Evolutionary conservation across 352 stramenopile genomes (phyloP), one percentile per base, ranked within the genome.

Genomic region (Paralagenidium karlingii): DNA sequence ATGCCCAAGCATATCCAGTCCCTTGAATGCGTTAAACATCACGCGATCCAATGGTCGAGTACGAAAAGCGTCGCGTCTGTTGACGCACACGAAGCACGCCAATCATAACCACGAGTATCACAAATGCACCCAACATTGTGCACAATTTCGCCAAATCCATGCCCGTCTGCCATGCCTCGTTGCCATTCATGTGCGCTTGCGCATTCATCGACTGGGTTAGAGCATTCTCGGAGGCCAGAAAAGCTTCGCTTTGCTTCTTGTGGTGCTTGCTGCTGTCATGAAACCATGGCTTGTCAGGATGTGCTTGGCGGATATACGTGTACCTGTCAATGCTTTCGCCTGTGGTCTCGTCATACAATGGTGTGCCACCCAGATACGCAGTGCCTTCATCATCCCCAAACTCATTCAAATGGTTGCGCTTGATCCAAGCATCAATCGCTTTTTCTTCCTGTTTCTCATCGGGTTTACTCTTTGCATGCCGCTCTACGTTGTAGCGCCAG

Each of bases 331-430:
- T 62, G 16, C 26, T 51, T 24, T 44, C 40, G 33, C 75, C 78
- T 16, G 67, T 84, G n/a, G 24, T 54, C 53, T 88, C 73, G 38
- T 86, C 46, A 41, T 87, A 88, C 13, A 91, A 49, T 40, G 78
- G 78, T n/a, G 75, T 87, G 24, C 78, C 78, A 5, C 75, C 78
- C 2, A 57, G 61, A 55, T 91, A 91, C 30, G 60, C 58, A 13
- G 38, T 83, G 30, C 56, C 63, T 7, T 53, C 53, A 24, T 43
- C 24, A 31, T 88, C 74, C 1, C 74, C 74, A 44, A 58, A 88
- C 40, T 78, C 37, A 43, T 88, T 88, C 13, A 64, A 51, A 12
- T 58, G 44, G 20, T 77, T 67, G 10, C 41, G 44, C 43, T 63
- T 45, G 44, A 88, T 73, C 74, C 74, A 88, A 21, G 21, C 34